Evolutionary conservation across 2,329 filamentous ascomycete genomes (phyloP).

Genomic region (Fusarium pseudograminearum): DNA sequence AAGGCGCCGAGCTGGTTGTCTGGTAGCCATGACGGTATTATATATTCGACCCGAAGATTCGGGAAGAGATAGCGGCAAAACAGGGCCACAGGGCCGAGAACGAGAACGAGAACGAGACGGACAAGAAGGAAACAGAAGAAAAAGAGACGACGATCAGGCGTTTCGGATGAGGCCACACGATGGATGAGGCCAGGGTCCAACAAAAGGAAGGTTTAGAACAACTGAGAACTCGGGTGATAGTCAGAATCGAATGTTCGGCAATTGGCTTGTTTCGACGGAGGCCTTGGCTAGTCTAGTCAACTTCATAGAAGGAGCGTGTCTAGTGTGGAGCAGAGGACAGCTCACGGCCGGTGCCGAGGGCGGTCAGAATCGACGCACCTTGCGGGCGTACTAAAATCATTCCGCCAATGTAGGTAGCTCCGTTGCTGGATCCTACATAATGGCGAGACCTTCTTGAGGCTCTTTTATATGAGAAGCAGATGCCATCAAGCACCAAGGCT

Average conservation of each 20-base stretch:
- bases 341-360: conserved; percentile 30
- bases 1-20: conserved; percentile 49
- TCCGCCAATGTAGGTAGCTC: conserved; percentile 25
- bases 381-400: conserved; percentile 23
- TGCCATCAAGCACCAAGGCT: not conserved
- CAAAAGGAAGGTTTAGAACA: conserved; percentile 38
- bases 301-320: conserved; percentile 3
- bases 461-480: not conserved
- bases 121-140: conserved; percentile 27
- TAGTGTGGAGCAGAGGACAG: conserved; percentile 12
- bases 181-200: conserved; percentile 25
- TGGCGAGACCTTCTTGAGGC: conserved; percentile 4
- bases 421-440: conserved; percentile 15
- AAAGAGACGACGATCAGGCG: conserved; percentile 39
- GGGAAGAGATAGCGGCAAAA: conserved; percentile 16
- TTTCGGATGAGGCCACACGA: conserved; percentile 46
- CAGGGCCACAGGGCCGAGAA: conserved; percentile 18
- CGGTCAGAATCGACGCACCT: conserved; percentile 40
- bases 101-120: conserved; percentile 16
- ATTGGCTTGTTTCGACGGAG: conserved; percentile 37
- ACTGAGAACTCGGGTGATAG: conserved; percentile 44
- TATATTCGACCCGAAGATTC: conserved; percentile 35
- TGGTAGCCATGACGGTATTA: conserved; percentile 52
- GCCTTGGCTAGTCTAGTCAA: conserved; percentile 19
- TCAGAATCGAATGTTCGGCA: conserved; percentile 49